Base-by-base conservation (phyloP, 2,329 filamentous ascomycete species). In the Aspergillus viridinutans region DNA sequence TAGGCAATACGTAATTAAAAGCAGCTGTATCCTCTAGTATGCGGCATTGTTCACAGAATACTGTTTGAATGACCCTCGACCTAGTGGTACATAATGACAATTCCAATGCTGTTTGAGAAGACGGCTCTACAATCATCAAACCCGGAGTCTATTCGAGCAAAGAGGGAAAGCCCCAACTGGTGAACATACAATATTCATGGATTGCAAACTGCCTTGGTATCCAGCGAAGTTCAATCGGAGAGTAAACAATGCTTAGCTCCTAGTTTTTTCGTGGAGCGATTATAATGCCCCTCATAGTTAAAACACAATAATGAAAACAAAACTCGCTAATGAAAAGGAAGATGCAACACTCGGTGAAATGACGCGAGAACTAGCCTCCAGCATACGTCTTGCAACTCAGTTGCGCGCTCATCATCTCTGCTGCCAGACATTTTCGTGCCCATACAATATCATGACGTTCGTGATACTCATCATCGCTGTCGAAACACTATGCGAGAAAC, bases 371-470 rank as follows among this genome's bases (percentile, higher is more conserved):
- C 62, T 63, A 63, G 62, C 61, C 62, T 64, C 62, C 54, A 61
- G 61, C 56, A 61, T 49, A 54, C 57, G 60, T 61, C 57, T 60
- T 60, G 57, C 65, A 64, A 61, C 63, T 59, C 59, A 57, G 60
- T 63, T 65, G 64, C 59, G 64, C 59, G 54, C 58, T 55, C 60
- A 58, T 63, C 60, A 57, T 60, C 59, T 52, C 59, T 61, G 56
- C 57, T 63, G 61, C 45, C 29, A 60, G 56, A 61, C 61, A 63
- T 61, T 60, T 25, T 68, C 65, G 61, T 59, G 69, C 68, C 71
- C 71, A 67, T 74, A 71, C 64, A 72, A 66, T 64, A 71, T 74
- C 72, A 72, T 74, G 70, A 74, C 66, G 64, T 70, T 74, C 72
- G 69, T 75, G 68, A 70, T 71, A 70, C 67, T 74, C 71, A 65